These are phyloP conservation scores for Aurantiochytrium sp. DNA, from an alignment of 108 stramenopile genomes.

Conservation along the genomic window DNA sequence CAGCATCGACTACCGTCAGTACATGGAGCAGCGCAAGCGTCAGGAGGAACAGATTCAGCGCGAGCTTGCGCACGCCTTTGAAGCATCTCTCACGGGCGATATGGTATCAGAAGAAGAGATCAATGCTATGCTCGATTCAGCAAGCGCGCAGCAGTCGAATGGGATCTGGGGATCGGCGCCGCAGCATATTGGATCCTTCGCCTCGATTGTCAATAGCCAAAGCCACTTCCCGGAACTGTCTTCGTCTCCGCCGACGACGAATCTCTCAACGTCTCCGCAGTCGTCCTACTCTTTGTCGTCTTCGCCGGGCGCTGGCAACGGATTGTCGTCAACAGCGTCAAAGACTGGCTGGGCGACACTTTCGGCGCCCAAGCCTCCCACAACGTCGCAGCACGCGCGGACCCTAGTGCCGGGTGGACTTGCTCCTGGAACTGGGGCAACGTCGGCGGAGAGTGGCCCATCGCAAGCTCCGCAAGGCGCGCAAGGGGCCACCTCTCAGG, in stretches of 20 bases:
- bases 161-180: background rate
- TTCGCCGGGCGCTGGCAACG: background rate
- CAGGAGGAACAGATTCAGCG: background rate
- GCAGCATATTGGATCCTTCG: background rate
- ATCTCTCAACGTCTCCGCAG: background rate
- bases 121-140: background rate
- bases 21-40: background rate
- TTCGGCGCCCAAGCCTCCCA: background rate
- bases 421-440: background rate
- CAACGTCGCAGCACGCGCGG: background rate
- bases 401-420: background rate
- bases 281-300: background rate
- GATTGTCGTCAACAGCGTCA: no score
- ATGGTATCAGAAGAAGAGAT: background rate
- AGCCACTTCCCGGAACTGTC: background rate
- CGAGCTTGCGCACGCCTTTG: slow-evolving; percentile 8
- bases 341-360: background rate
- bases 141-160: background rate
- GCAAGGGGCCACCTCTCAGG: background rate
- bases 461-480: background rate
- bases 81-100: background rate
- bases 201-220: background rate
- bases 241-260: background rate
- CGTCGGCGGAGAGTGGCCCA: background rate
- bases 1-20: background rate